Evolutionary conservation across 257 asterid genomes (phyloP), one percentile per base, ranked within the genome.

Genomic region (Parsonsia alboflavescens): DNA sequence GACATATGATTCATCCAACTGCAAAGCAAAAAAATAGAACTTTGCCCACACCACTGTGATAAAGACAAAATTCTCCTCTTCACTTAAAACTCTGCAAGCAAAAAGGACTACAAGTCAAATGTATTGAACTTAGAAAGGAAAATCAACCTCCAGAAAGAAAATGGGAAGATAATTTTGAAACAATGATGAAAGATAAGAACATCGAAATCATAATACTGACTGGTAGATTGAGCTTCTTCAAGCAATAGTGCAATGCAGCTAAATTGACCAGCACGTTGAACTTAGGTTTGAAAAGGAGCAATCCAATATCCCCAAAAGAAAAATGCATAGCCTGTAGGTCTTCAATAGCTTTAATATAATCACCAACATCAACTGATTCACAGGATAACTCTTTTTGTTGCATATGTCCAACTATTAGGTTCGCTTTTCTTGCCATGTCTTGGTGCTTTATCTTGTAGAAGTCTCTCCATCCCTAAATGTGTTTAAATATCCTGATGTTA

Each of bases 201-300:
- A 7, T 17, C 13, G 10, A 22, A 15, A 57, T 46, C 12, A 2
- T 24, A 10, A 0, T 22, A 24, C 74, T 80, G 82, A 91, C 98
- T 82, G 89, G 86, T 33, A 89, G 73, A 39, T 78, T 84, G 57
- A 89, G 96, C 84, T 83, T 80, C 21, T 53, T n/a, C 76, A 89
- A 75, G 93, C 97, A 93, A 81, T 91, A 89, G 80, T 93, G 95
- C 86, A 93, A 67, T 79, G 90, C 96, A 53, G 83, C 82, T 91
- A 88, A 89, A 88, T 93, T 93, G 36, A 88, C 81, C 78, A 93
- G 81, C 81, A 91, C 95, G 46, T 75, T 80, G 73, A 84, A 80
- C 50, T 86, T 62, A 2, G 96, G 89, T 76, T 87, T 86, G 72
- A 91, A 89, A 28, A 93, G 84, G 82, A 88, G 80, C 82, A 86